Evolutionary conservation across 108 stramenopile species (phyloP).

Genomic region (Mediolabrus comicus): DNA sequence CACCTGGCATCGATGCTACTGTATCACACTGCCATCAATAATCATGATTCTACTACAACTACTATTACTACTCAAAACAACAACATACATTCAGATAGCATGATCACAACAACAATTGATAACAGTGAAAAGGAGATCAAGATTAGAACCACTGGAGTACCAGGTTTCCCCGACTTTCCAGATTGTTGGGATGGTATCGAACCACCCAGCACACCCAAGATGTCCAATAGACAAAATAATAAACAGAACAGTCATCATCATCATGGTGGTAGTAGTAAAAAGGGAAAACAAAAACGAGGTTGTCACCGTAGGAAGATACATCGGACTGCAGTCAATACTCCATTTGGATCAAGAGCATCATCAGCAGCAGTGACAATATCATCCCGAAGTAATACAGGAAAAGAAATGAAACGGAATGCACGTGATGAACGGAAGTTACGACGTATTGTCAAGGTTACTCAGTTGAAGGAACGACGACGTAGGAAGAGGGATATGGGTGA

Average conservation of each 20-base stretch:
- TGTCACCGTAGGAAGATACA: not conserved
- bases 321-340: conserved; percentile 22
- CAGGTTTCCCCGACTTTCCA: conserved; percentile 55
- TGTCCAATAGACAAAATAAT: not conserved
- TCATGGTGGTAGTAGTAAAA: not conserved
- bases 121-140: not conserved
- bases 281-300: not conserved
- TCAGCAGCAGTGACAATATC: not conserved
- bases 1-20: not conserved
- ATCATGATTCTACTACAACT: no score
- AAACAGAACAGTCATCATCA: no score
- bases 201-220: not conserved
- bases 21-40: no score
- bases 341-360: not conserved
- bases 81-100: not conserved
- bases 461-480: conserved; percentile 3
- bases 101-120: no score
- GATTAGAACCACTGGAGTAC: conserved; percentile 32
- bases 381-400: not conserved
- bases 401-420: conserved; percentile 5
- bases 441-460: conserved; percentile 10
- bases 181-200: conserved; percentile 33
- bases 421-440: conserved; percentile 12
- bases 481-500: conserved; percentile 21
- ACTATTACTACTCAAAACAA: no score